Base-by-base conservation (phyloP, 164 flowering plant genomes). In the Kalanchoe fedtschenkoi region DNA sequence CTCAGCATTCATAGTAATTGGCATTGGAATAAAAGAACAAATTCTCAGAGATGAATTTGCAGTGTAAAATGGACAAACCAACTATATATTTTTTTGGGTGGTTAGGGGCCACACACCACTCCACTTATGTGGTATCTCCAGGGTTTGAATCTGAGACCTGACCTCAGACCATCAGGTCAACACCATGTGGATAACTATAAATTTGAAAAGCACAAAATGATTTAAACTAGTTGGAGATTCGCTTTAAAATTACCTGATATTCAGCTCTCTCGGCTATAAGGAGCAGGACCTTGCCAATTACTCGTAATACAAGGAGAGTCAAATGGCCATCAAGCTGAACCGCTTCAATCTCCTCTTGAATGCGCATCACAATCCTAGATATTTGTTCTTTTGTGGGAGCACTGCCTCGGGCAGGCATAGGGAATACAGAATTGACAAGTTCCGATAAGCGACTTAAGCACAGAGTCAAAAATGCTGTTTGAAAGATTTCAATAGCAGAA, bases 301-400 rank as follows among this genome's bases (percentile, higher is more conserved):
- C 89, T 47, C 77, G 92, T 77, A 90, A 70, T 44, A 90, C 97
- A 65, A 86, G 87, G 67, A 93, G 91, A 54, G 96, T 93, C 78
- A 93, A 77, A 61, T 75, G 92, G 4, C 80, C 96, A 74, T 90
- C 89, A 56, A 77, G 64, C 66, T 88, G 88, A 62, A 93, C 97
- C 65, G 92, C 87, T 81, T 90, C 95, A 68, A 93, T 81, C 76
- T 93, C 98, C 72, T 90, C 97, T 69, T 88, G 91, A 68, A 90
- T 83, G 29, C 88, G 86, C 26, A 74, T 75, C 59, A 83, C 66
- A 65, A 93, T 80, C 74, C 72, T 82, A 30, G 89, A 79, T 46
- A 93, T 84, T 44, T 93, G 97, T 70, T 93, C 99, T 74, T 86
- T 90, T 30, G 99, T 84, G 30, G 99, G 97, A 67, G 87, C 72